Base-by-base conservation (phyloP, 2,329 filamentous ascomycete genomes). In the Ustulina deusta region DNA sequence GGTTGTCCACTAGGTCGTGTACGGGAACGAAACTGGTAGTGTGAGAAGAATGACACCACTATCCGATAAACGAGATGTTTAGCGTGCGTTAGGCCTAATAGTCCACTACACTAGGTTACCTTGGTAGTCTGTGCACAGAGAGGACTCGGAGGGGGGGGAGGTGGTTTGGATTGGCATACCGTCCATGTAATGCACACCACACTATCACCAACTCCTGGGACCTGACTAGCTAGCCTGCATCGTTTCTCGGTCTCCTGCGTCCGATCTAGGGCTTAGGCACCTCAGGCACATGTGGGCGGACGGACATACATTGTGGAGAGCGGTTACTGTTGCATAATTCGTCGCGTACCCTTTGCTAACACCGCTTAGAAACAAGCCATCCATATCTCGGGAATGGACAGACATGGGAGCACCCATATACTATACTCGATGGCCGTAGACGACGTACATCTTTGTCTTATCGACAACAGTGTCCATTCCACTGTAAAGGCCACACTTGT, bases 221-320 rank as follows among this genome's bases (percentile, higher is more conserved):
- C 49, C 49, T 54, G n/a, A 36, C 29, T 15, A 51, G 49, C 29
- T 20, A 52, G 49, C 49, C 29, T 54, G 29, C 29, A 22, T 54
- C 29, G n/a, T 54, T 29, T 7, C 17, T 36, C 29, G 29, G n/a
- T 54, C 49, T 52, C 29, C 29, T 54, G 49, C 49, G 32, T 54
- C 29, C 49, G 49, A 54, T 54, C 49, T 22, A 54, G 29, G 49
- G 49, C 49, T 13, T n/a, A 22, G 46, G 46, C 22, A 44, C 17
- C 46, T 29, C 22, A 49, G 49, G 55, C 17, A 61, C 57, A 22
- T 42, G 42, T 25, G 54, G 44, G 52, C 11, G 48, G 22, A 9
- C 25, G 54, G 44, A 42, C 11, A 48, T 32, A 9, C 25, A 20
- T 38, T 59, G 61, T 54, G 55, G 46, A 27, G 61, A 58, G 54